phyloP scores from a whole-genome alignment of 1,284 basidiomycete species.

The Porphyrellus sp. region DNA sequence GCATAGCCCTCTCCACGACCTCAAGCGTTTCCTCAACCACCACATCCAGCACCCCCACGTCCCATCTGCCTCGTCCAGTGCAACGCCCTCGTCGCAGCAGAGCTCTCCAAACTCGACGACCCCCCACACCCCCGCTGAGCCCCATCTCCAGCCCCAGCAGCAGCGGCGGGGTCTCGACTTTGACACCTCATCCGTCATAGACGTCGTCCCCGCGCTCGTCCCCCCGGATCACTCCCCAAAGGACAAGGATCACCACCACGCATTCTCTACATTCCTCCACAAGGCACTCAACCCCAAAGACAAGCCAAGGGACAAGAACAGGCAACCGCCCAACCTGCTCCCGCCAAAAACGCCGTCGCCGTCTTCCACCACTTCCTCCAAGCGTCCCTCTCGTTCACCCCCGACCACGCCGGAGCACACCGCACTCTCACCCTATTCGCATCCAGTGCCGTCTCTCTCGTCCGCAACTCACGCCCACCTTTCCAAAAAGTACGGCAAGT shows the following conservation, averaged over 20 bases:
- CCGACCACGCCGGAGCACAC: conserved; percentile 33
- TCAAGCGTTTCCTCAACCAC: conserved; percentile 89
- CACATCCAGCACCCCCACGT: conserved; percentile 58
- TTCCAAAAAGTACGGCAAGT: conserved; percentile 98
- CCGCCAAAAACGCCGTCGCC: conserved; percentile 37
- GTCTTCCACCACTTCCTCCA: conserved; percentile 26
- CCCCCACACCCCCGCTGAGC: conserved; percentile 38
- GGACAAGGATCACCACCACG: conserved; percentile 20
- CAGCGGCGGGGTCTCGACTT: conserved; percentile 40
- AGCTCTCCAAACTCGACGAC: conserved; percentile 27
- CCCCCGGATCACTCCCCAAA: conserved; percentile 19
- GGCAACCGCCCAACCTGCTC: conserved; percentile 6
- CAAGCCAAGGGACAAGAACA: conserved; percentile 16
- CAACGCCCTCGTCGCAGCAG: conserved; percentile 21
- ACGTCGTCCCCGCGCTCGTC: conserved; percentile 31
- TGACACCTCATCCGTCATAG: conserved; percentile 36
- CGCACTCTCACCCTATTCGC: conserved; percentile 28
- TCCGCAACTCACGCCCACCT: conserved; percentile 89
- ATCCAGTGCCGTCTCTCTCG: conserved; percentile 55
- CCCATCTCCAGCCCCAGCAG: conserved; percentile 34
- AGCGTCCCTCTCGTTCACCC: conserved; percentile 29
- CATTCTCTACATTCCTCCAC: conserved; percentile 18
- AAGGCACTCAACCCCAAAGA: conserved; percentile 26
- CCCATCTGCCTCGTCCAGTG: conserved; percentile 10
- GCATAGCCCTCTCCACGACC: conserved; percentile 78